A percentile compares a stretch with the other conserved stretches of the same genome.
phyloP scores from a whole-genome alignment of 108 stramenopile genomes.

The Pinguiococcus pyrenoidosus region DNA sequence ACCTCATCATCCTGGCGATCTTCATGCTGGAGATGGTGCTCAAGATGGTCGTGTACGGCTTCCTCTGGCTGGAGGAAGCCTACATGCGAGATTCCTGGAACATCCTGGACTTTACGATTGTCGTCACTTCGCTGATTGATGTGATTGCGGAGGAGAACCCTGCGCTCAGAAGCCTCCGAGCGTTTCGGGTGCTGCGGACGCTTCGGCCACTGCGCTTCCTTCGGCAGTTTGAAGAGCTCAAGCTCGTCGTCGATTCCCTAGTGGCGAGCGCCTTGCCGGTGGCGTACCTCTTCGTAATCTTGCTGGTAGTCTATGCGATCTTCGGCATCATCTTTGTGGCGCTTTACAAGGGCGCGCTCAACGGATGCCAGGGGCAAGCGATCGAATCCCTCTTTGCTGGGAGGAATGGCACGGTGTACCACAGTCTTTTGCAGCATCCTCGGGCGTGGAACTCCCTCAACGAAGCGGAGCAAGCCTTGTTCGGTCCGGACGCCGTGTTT shows the following conservation, averaged over 20 bases:
- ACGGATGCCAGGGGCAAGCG: slow-evolving; percentile 33
- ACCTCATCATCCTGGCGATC: slow-evolving; percentile 32
- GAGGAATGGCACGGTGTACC: background rate
- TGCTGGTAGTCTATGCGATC: slow-evolving; percentile 31
- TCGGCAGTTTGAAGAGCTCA: slow-evolving; percentile 36
- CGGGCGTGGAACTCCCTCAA: slow-evolving; percentile 1
- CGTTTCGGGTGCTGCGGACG: slow-evolving; percentile 29
- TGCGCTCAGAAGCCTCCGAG: slow-evolving; percentile 37
- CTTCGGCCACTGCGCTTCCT: slow-evolving; percentile 56
- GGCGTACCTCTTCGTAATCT: slow-evolving; percentile 34
- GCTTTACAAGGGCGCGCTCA: slow-evolving; percentile 49
- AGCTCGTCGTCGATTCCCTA: slow-evolving; percentile 54
- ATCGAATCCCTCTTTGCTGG: slow-evolving; percentile 1
- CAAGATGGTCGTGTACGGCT: slow-evolving; percentile 47
- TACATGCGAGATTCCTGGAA: slow-evolving; percentile 53
- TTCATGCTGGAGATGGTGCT: slow-evolving; percentile 49
- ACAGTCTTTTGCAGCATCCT: too few relatives aligned
- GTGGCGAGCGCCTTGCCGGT: slow-evolving; percentile 47
- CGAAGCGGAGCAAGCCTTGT: slow-evolving; percentile 8
- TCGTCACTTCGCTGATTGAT: slow-evolving; percentile 31
- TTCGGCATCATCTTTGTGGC: slow-evolving; percentile 52
- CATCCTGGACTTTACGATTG: slow-evolving; percentile 44
- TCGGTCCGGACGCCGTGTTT: slow-evolving; percentile 4
- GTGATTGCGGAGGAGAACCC: slow-evolving; percentile 19
- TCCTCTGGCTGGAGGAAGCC: slow-evolving; percentile 12